These are phyloP conservation scores for Auxenochlorella protothecoides DNA, from an alignment of 139 green algal genomes.

Conservation along the genomic window DNA sequence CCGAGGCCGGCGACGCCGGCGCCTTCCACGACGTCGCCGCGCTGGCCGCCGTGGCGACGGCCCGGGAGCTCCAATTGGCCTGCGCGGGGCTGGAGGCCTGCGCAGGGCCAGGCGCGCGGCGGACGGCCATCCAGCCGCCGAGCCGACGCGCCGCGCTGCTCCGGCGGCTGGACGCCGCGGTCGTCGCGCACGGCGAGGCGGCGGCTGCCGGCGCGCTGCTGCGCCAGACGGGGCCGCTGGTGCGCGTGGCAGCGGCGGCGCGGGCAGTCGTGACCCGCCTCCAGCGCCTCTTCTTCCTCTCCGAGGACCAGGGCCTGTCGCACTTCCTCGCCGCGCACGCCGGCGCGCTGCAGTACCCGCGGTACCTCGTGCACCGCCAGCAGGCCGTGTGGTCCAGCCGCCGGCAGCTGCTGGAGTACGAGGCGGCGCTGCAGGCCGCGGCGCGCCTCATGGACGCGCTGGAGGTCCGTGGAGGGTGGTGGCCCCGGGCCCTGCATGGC, in stretches of 20 bases:
- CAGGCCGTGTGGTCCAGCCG: conserved; percentile 32
- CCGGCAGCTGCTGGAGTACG: conserved; percentile 55
- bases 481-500: too few relatives aligned
- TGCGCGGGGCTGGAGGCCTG: not conserved
- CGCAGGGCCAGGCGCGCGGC: too few relatives aligned
- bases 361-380: conserved; percentile 33
- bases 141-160: conserved; percentile 1
- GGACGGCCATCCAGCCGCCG: not conserved
- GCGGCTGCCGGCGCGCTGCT: not conserved
- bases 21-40: not conserved
- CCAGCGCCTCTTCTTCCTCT: conserved; percentile 71
- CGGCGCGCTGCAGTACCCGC: conserved; percentile 54
- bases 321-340: conserved; percentile 57
- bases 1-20: too few relatives aligned
- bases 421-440: conserved; percentile 48
- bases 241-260: not conserved
- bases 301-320: conserved; percentile 48
- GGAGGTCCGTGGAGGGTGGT: conserved; percentile 22
- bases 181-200: not conserved
- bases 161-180: not conserved
- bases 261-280: conserved; percentile 17
- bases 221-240: not conserved
- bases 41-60: conserved; percentile 19
- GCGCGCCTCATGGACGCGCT: conserved; percentile 37
- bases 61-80: conserved; percentile 17